Evolutionary conservation across 2,329 filamentous ascomycete species (phyloP).

Genomic region (Phialophora chinensis): DNA sequence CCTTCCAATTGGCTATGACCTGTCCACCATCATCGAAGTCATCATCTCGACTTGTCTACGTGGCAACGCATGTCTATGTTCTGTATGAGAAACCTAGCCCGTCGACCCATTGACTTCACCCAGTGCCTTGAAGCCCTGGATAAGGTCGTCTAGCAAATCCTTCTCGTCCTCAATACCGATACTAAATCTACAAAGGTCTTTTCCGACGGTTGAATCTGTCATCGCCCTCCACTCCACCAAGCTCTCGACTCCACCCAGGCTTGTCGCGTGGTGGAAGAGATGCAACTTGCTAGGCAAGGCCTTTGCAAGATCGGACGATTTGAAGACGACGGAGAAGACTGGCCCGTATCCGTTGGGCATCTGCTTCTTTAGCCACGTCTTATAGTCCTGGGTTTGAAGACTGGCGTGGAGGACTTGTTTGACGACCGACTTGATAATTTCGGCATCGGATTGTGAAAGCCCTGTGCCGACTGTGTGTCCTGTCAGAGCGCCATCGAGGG

Average conservation of each 20-base stretch:
- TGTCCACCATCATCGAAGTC: neutral
- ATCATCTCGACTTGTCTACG: neutral
- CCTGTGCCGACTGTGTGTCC: conserved; percentile 46
- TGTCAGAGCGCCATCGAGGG: conserved; percentile 65
- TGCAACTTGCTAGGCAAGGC: conserved; percentile 76
- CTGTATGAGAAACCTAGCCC: neutral
- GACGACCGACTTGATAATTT: conserved; percentile 61
- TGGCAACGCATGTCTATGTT: neutral
- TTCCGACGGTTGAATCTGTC: conserved; percentile 76
- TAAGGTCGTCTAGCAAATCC: conserved; percentile 78
- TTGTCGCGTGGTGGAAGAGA: conserved; percentile 94
- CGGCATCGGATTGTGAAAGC: conserved; percentile 49
- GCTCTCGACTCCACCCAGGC: conserved; percentile 90
- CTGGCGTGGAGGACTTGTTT: conserved; percentile 75
- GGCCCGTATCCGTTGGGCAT: conserved; percentile 92
- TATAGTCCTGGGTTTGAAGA: conserved; percentile 70
- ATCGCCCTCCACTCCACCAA: conserved; percentile 96
- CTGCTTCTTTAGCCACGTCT: conserved; percentile 78
- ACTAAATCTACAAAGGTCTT: conserved; percentile 76
- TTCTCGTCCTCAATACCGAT: conserved; percentile 86
- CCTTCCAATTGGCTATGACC: conserved; percentile 17
- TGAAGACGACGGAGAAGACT: conserved; percentile 78
- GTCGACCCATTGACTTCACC: conserved; percentile 21
- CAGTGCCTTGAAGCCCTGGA: conserved; percentile 68
- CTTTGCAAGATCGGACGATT: conserved; percentile 65